A percentile compares a stretch with the other conserved stretches of the same genome.
phyloP scores from a whole-genome alignment of 305 asterid genomes.

The Plantago coronopus region DNA sequence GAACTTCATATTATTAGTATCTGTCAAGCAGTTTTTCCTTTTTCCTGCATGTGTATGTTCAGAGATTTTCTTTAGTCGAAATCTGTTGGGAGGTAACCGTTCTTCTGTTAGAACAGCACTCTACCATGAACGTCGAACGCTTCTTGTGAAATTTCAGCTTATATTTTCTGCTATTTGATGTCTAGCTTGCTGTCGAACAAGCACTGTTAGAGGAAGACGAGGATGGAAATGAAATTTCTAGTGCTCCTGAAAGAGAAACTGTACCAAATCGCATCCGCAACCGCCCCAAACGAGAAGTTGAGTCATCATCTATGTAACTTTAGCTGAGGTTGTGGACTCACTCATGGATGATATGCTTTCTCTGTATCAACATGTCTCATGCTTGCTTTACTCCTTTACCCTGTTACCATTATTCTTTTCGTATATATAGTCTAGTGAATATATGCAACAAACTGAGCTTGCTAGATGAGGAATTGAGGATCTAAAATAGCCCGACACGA shows the following conservation, averaged over 20 bases:
- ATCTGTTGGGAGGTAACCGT: no score
- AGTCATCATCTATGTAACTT: slow-evolving; percentile 36
- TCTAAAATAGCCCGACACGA: no score
- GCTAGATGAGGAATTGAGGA: not conserved
- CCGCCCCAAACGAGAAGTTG: slow-evolving; percentile 71
- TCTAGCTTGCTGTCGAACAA: slow-evolving; percentile 52
- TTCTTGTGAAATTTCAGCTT: not conserved
- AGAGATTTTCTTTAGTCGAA: no score
- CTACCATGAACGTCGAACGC: not conserved
- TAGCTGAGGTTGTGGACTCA: not conserved
- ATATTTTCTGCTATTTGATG: not conserved
- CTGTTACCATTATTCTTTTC: not conserved
- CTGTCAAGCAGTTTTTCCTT: no score
- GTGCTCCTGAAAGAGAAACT: slow-evolving; percentile 32
- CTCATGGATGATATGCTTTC: not conserved
- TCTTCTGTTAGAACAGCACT: no score
- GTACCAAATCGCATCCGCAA: slow-evolving; percentile 44
- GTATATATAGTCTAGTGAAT: not conserved
- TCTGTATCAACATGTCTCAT: not conserved
- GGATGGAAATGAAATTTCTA: slow-evolving; percentile 23
- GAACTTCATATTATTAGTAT: no score
- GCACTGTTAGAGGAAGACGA: slow-evolving; percentile 50
- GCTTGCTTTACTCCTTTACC: not conserved
- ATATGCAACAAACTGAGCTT: not conserved
- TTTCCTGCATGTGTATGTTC: no score